A percentile compares a stretch with the other conserved stretches of the same genome.
phyloP scores from a whole-genome alignment of 108 stramenopile species.

The Mediolabrus comicus region DNA sequence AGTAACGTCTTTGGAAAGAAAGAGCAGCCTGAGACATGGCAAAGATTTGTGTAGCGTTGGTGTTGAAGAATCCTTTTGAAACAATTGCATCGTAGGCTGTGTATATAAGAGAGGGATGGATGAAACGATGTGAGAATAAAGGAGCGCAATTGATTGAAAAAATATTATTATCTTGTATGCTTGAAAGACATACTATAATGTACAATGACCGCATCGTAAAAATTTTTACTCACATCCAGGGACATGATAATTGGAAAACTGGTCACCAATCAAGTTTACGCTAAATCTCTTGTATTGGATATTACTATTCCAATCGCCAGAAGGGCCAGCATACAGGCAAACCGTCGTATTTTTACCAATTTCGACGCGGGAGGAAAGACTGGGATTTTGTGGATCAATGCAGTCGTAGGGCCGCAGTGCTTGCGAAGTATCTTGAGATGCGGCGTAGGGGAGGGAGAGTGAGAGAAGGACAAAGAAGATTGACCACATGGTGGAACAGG shows the following conservation, averaged over 20 bases:
- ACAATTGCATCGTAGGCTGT: conserved; percentile 26
- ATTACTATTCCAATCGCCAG: conserved; percentile 36
- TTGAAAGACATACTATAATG: not conserved
- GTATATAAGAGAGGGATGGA: not conserved
- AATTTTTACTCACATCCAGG: conserved; percentile 32
- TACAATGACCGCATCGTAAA: not conserved
- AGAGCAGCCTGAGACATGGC: conserved; percentile 38
- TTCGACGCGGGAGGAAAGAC: conserved; percentile 3
- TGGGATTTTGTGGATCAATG: conserved; percentile 25
- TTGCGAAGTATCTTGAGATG: not conserved
- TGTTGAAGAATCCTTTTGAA: not conserved
- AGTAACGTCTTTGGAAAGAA: conserved; percentile 64
- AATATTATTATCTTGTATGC: not conserved
- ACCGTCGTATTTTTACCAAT: conserved; percentile 37
- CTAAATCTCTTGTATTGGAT: conserved; percentile 34
- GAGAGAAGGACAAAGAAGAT: not conserved
- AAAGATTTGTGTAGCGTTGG: conserved; percentile 26
- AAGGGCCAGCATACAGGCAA: conserved; percentile 38
- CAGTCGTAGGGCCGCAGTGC: conserved; percentile 5
- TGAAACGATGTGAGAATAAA: not conserved
- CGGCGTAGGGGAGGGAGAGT: not conserved
- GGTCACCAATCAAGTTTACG: conserved; percentile 35
- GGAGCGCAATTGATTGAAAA: not conserved
- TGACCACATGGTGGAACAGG: not conserved
- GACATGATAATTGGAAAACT: conserved; percentile 42